Conservation (phyloP, 805 yeast species). For the Maudiozyma saulgeensis region DNA sequence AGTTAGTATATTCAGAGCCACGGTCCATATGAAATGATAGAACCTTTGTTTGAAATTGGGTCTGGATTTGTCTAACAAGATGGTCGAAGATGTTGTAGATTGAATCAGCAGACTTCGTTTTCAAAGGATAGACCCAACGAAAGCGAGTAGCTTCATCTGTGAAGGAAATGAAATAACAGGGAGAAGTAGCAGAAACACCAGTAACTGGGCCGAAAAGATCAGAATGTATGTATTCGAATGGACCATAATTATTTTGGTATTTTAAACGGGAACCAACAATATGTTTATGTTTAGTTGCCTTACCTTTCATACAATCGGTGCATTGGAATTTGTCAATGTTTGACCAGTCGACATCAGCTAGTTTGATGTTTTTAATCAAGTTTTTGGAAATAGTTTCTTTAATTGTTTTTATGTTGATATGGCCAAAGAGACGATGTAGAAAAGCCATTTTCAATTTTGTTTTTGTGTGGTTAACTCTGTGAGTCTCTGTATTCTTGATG, state of each 20-base stretch:
- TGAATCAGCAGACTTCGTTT: background rate
- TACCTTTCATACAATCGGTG: conserved; percentile 5
- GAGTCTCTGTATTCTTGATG: background rate
- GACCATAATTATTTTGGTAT: conserved; percentile 4
- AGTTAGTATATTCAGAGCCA: conserved; percentile 8
- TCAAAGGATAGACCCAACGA: conserved; percentile 6
- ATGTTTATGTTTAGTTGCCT: conserved; percentile 4
- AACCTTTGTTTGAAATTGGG: background rate
- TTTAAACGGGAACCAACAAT: conserved; percentile 2
- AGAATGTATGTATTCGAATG: conserved; percentile 6
- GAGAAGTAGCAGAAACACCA: background rate
- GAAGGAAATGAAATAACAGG: conserved; percentile 6
- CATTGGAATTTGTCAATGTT: conserved; percentile 30
- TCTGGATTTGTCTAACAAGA: background rate
- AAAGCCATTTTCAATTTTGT: background rate
- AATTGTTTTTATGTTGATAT: conserved; percentile 1
- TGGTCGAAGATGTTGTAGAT: background rate
- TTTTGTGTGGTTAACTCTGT: background rate
- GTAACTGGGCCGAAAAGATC: conserved; percentile 8
- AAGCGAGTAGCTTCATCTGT: conserved; percentile 8
- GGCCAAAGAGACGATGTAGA: conserved; percentile 2
- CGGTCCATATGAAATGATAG: conserved; percentile 6
- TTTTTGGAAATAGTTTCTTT: background rate
- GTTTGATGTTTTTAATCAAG: background rate
- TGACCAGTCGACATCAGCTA: conserved; percentile 10